phyloP scores from a whole-genome alignment of 75 land plant genomes.

The Sequoiadendron giganteum region DNA sequence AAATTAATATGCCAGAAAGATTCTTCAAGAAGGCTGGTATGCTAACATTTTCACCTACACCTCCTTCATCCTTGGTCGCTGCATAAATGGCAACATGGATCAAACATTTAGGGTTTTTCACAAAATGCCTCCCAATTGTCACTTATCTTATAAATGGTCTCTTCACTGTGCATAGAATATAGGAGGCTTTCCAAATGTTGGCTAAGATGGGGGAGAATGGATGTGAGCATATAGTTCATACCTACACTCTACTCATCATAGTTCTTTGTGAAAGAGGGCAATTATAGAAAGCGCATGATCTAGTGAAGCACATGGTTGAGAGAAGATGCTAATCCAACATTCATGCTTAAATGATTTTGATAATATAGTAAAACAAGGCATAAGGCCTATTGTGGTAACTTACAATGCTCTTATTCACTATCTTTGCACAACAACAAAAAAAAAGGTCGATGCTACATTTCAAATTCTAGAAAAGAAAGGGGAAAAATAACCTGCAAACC shows the following conservation, averaged over 20 bases:
- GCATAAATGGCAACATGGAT: conserved; percentile 41
- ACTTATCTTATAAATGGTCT: conserved; percentile 69
- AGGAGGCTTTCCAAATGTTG: conserved; percentile 59
- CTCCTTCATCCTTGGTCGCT: conserved; percentile 58
- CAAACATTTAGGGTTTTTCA: conserved; percentile 41
- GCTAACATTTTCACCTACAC: conserved; percentile 64
- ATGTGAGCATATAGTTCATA: conserved; percentile 48
- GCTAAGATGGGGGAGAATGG: conserved; percentile 58
- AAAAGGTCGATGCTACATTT: conserved; percentile 13
- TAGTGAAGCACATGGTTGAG: conserved; percentile 44
- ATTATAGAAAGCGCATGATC: conserved; percentile 30
- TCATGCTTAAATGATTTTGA: conserved; percentile 53
- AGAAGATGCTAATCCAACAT: conserved; percentile 54
- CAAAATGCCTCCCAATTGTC: conserved; percentile 49
- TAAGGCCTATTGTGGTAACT: conserved; percentile 56
- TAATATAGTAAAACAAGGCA: conserved; percentile 34
- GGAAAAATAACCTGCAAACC: too few relatives aligned
- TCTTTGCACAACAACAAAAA: conserved; percentile 25
- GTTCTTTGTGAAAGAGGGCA: conserved; percentile 39
- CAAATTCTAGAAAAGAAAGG: too few relatives aligned
- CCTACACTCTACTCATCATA: conserved; percentile 42
- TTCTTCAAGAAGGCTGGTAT: conserved; percentile 32
- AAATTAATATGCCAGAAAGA: conserved; percentile 4
- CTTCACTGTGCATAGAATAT: conserved; percentile 43
- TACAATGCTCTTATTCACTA: conserved; percentile 59